phyloP scores from a whole-genome alignment of 2,329 filamentous ascomycete genomes.

The Hortaea werneckii region DNA sequence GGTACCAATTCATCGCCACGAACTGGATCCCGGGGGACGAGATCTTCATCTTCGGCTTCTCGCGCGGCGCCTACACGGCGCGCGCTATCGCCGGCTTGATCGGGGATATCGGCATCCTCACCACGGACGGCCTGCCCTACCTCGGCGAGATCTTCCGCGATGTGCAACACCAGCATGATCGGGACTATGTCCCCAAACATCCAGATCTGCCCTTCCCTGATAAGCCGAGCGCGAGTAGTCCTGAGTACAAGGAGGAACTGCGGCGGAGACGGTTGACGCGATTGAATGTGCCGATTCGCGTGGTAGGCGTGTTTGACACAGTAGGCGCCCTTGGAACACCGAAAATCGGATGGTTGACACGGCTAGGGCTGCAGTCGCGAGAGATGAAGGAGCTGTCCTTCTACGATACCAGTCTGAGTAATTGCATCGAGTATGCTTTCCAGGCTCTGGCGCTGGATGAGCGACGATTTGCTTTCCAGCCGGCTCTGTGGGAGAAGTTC shows the following conservation, averaged over 20 bases:
- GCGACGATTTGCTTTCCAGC: conserved; percentile 29
- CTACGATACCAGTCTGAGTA: conserved; percentile 37
- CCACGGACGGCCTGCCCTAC: conserved; percentile 35
- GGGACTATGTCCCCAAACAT: conserved; percentile 34
- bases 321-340: conserved; percentile 37
- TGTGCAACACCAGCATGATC: conserved; percentile 34
- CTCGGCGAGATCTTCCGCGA: conserved; percentile 39
- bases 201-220: conserved; percentile 37
- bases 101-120: conserved; percentile 37
- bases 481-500: conserved; percentile 35
- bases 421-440: conserved; percentile 33
- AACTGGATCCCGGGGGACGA: conserved; percentile 44
- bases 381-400: conserved; percentile 32
- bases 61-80: conserved; percentile 37
- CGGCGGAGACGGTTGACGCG: conserved; percentile 22
- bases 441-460: conserved; percentile 38
- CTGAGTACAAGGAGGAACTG: conserved; percentile 34
- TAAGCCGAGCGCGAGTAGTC: conserved; percentile 35
- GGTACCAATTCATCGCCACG: conserved; percentile 42
- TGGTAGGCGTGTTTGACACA: conserved; percentile 38
- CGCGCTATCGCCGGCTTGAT: conserved; percentile 38
- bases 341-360: conserved; percentile 32
- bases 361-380: conserved; percentile 24
- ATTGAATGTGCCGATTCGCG: conserved; percentile 28
- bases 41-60: conserved; percentile 41